Base-by-base conservation (phyloP, 139 green algal genomes). In the Ulvella scutata region DNA sequence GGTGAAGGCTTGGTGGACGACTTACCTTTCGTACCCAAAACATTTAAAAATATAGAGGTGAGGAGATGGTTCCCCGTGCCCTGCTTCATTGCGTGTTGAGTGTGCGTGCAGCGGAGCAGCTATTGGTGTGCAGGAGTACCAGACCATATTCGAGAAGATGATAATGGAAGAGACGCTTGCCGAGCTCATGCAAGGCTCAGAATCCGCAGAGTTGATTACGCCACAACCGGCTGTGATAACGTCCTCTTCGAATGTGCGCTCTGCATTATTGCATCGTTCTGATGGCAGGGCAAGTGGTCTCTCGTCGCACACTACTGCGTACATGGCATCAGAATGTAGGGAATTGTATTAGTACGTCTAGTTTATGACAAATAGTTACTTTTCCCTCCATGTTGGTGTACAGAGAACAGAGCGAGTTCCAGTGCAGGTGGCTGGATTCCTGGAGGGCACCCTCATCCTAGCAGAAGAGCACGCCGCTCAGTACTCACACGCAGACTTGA, bases 141-240 rank as follows among this genome's bases (percentile, higher is more conserved):
- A 23, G 17, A 67, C 13, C n/a, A 67, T 67, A n/a, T 67, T 67
- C 51, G 51, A 67, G 51, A 26, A 31, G 51, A 67, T 67, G 51
- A 67, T 67, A n/a, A 67, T 67, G 51, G 51, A 67, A 23, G 51
- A 67, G 51, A 67, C 51, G 17, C 51, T 67, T n/a, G 51, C 51
- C 6, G n/a, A 67, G 51, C 51, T 67, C n/a, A 67, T 67, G 51
- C 51, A 67, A 29, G 51, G 51, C 13, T 67, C 51, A 10, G 51
- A 67, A 10, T n/a, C 51, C 2, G 6, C 33, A 67, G 51, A 67
- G n/a, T 10, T 67, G n/a, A 67, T 23, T 29, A 10, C 17, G 13
- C n/a, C 51, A 6, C 9, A 23, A 26, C 51, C 51, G 17, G 51
- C 51, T 23, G 51, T 67, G 13, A 9, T 67, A 26, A 67, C 13